phyloP scores from a whole-genome alignment of 2,329 filamentous ascomycete species.

The Didymella sp. region DNA sequence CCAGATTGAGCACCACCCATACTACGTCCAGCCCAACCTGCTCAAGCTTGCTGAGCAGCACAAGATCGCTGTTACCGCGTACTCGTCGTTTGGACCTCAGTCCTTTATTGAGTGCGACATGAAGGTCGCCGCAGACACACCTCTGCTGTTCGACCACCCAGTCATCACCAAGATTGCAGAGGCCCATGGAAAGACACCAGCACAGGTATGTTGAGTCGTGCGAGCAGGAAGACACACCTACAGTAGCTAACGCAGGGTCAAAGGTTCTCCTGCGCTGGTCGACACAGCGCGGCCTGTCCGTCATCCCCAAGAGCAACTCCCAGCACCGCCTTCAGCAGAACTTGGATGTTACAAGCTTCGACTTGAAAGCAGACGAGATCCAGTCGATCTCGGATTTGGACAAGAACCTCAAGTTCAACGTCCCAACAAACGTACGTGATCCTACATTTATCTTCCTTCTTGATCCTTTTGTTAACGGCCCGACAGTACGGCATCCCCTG shows the following conservation, averaged over 20 bases:
- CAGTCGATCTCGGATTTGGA: conserved; percentile 43
- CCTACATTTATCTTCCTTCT: background rate
- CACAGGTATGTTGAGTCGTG: conserved; percentile 61
- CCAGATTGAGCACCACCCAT: conserved; percentile 51
- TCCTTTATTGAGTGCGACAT: conserved; percentile 38
- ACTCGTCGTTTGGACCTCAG: conserved; percentile 57
- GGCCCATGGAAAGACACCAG: conserved; percentile 69
- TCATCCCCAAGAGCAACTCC: conserved; percentile 48
- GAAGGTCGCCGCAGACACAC: conserved; percentile 29
- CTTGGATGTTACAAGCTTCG: conserved; percentile 42
- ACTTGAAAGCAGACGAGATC: conserved; percentile 33
- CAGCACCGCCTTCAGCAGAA: conserved; percentile 33
- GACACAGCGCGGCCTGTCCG: conserved; percentile 56
- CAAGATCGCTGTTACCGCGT: conserved; percentile 45
- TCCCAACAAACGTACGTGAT: conserved; percentile 45
- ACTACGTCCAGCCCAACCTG: conserved; percentile 45
- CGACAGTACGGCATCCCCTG: conserved; percentile 46
- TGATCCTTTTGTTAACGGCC: conserved; percentile 22
- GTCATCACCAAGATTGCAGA: conserved; percentile 73
- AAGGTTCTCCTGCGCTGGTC: conserved; percentile 20
- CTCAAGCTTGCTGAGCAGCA: conserved; percentile 45
- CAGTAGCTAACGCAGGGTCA: background rate
- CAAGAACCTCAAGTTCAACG: conserved; percentile 44
- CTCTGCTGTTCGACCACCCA: conserved; percentile 48
- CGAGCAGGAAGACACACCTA: background rate